Conservation (phyloP, 495 filamentous ascomycete genomes). For the Jackrogersella multiformis region DNA sequence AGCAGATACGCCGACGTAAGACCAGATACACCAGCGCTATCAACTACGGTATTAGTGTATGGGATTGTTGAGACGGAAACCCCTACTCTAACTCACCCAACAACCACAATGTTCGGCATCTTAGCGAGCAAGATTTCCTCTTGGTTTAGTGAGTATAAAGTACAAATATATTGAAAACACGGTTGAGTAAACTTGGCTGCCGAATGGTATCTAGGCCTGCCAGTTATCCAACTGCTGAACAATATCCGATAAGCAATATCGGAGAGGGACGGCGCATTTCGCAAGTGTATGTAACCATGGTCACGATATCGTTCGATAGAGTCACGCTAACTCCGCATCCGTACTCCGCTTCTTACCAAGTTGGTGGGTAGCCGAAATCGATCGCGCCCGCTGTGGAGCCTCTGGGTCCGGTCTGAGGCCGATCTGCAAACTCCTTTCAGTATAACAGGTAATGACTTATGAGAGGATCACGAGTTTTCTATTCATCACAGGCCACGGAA, state of each 20-base stretch:
- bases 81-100: conserved; percentile 62
- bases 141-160: neutral
- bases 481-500: too few species aligned
- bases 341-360: conserved; percentile 28
- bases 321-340: conserved; percentile 29
- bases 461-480: too few species aligned
- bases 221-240: neutral
- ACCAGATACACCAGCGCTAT: conserved; percentile 88
- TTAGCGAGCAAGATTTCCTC: neutral
- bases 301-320: conserved; percentile 30
- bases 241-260: neutral
- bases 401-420: conserved; percentile 34
- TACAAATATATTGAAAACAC: neutral
- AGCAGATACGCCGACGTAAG: conserved; percentile 90
- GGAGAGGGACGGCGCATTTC: neutral
- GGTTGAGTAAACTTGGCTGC: neutral
- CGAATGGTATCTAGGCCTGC: neutral
- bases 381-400: conserved; percentile 32
- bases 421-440: conserved; percentile 9
- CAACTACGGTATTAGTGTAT: conserved; percentile 21
- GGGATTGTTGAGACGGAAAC: neutral
- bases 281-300: neutral
- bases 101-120: conserved; percentile 67
- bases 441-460: neutral
- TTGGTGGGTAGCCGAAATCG: conserved; percentile 16